Conservation (phyloP, 192 early-diverging fungal species). For the Backusella australiensis region DNA sequence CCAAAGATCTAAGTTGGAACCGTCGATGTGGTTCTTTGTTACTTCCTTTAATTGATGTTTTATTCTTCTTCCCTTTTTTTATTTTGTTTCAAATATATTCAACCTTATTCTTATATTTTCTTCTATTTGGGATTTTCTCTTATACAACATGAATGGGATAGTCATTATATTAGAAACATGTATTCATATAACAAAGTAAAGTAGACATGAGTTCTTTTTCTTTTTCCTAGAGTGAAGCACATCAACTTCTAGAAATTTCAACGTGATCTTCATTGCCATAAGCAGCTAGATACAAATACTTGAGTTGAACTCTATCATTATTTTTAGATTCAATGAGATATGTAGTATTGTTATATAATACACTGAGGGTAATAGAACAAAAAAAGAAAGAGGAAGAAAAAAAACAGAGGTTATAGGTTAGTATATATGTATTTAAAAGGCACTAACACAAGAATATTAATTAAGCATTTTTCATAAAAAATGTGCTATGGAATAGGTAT, state of each 20-base stretch:
- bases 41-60: neutral
- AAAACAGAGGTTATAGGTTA: neutral
- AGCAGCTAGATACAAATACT: neutral
- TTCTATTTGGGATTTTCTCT: neutral
- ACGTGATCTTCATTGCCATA: neutral
- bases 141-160: neutral
- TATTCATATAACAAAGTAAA: neutral
- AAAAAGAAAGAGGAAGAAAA: neutral
- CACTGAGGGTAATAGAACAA: neutral
- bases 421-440: neutral
- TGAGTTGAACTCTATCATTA: neutral
- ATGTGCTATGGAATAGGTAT: neutral
- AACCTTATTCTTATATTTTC: neutral
- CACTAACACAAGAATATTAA: neutral
- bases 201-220: neutral
- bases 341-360: neutral
- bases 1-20: neutral
- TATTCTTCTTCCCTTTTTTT: neutral
- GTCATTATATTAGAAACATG: neutral
- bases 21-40: neutral
- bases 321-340: neutral
- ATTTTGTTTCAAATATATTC: neutral
- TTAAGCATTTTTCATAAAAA: constrained; percentile 2
- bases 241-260: neutral
- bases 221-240: too few species aligned